Evolutionary conservation across 306 rosid species (phyloP).

Genomic region (Quercus suber): DNA sequence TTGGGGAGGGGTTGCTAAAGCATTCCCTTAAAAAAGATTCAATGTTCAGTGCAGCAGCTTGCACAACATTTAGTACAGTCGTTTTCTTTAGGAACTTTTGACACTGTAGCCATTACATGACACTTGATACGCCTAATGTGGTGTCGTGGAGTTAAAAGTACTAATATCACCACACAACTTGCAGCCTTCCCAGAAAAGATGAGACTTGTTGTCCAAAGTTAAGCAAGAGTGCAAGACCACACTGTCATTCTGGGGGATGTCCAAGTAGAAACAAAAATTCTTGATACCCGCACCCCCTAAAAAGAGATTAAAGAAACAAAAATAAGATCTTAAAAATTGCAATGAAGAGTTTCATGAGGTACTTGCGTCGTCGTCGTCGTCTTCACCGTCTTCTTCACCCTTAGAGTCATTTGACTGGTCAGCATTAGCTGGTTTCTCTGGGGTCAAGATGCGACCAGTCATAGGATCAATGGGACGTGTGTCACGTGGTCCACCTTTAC

Average conservation of each 20-base stretch:
- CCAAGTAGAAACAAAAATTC: not conserved
- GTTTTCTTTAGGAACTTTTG: no score
- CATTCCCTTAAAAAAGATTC: no score
- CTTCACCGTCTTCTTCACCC: not conserved
- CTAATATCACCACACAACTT: not conserved
- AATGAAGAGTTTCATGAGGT: not conserved
- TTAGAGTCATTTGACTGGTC: slow-evolving; percentile 11
- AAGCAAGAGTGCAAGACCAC: not conserved
- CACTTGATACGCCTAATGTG: no score
- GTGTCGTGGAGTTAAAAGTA: not conserved
- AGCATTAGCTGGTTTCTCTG: slow-evolving; percentile 34
- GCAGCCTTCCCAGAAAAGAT: not conserved
- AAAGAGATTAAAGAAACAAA: not conserved
- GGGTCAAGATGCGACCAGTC: slow-evolving; percentile 50
- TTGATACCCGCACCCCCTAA: not conserved
- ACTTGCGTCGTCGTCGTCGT: not conserved
- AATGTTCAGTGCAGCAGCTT: no score
- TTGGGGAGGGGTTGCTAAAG: no score
- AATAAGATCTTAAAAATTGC: not conserved
- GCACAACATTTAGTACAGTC: no score
- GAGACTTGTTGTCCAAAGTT: not conserved
- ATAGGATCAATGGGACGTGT: slow-evolving; percentile 61
- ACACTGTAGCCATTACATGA: no score
- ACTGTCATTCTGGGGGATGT: not conserved
- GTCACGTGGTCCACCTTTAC: slow-evolving; percentile 78